Percentiles rank a stretch among this genome's conserved stretches.
Evolutionary conservation across 768 basidiomycete genomes (phyloP).

Genomic region (Russula compacta): DNA sequence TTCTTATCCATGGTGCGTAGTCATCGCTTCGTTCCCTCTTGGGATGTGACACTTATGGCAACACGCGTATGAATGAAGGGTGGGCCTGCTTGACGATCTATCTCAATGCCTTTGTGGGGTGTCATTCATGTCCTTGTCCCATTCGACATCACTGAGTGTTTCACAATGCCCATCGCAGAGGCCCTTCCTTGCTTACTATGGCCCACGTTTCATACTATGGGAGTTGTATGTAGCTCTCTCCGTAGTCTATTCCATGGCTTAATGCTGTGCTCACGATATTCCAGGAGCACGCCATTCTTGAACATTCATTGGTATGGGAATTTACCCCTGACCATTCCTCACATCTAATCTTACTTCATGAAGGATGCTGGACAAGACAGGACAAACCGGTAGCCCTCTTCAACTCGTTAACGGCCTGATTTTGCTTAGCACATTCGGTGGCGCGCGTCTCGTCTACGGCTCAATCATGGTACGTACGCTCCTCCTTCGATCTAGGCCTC

Average conservation of each 20-base stretch:
- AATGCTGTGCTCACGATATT: neutral
- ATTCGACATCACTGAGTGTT: neutral
- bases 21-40: neutral
- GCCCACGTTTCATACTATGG: slow-evolving; percentile 71
- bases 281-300: slow-evolving; percentile 75
- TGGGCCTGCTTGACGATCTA: slow-evolving; percentile 59
- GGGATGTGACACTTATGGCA: neutral
- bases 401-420: slow-evolving; percentile 67
- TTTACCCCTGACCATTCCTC: neutral
- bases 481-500: neutral
- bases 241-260: neutral
- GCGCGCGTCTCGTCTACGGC: slow-evolving; percentile 64
- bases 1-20: slow-evolving; percentile 61
- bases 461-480: slow-evolving; percentile 32
- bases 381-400: slow-evolving; percentile 54
- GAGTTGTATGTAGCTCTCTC: slow-evolving; percentile 44
- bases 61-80: slow-evolving; percentile 28
- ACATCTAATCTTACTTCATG: neutral
- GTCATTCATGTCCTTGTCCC: slow-evolving; percentile 23
- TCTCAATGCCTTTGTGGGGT: slow-evolving; percentile 52
- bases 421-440: slow-evolving; percentile 60
- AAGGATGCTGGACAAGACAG: slow-evolving; percentile 73
- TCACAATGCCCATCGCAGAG: slow-evolving; percentile 24
- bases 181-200: slow-evolving; percentile 75
- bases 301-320: slow-evolving; percentile 71